A percentile compares a stretch with the other conserved stretches of the same genome.
Conservation (phyloP, 495 filamentous ascomycete species). For the Amniculicola lignicola region DNA sequence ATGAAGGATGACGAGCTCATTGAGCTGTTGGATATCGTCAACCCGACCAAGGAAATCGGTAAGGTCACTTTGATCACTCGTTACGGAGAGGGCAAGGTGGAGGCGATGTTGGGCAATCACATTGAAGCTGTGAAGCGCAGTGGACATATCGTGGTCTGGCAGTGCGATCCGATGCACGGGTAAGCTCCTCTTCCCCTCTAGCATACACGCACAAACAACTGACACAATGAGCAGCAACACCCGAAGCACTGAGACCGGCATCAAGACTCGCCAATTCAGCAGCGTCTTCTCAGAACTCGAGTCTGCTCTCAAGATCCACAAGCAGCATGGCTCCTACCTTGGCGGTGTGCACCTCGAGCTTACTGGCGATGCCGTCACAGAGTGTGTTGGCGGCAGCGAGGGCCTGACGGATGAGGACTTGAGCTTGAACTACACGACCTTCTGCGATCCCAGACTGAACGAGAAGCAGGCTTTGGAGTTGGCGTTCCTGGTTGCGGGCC, state of each 20-base stretch:
- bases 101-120: constrained; percentile 68
- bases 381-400: constrained; percentile 89
- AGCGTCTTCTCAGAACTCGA: constrained; percentile 82
- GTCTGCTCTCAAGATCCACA: constrained; percentile 77
- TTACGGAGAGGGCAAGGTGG: constrained; percentile 76
- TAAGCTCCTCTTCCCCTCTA: constrained; percentile 37
- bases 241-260: constrained; percentile 60
- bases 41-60: constrained; percentile 74
- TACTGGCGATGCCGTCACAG: constrained; percentile 93
- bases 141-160: constrained; percentile 82
- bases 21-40: constrained; percentile 73
- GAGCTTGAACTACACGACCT: constrained; percentile 82
- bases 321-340: constrained; percentile 73
- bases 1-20: constrained; percentile 72
- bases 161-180: constrained; percentile 98
- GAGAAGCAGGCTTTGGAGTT: constrained; percentile 96
- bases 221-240: constrained; percentile 53
- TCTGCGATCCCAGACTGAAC: constrained; percentile 92
- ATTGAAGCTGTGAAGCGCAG: constrained; percentile 80
- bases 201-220: background rate
- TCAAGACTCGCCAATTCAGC: constrained; percentile 87
- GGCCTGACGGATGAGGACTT: constrained; percentile 84
- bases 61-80: constrained; percentile 96
- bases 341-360: constrained; percentile 94
- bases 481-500: constrained; percentile 88